Base-by-base conservation (phyloP, 2,329 filamentous ascomycete species). In the Tolypocladium endophyticum region DNA sequence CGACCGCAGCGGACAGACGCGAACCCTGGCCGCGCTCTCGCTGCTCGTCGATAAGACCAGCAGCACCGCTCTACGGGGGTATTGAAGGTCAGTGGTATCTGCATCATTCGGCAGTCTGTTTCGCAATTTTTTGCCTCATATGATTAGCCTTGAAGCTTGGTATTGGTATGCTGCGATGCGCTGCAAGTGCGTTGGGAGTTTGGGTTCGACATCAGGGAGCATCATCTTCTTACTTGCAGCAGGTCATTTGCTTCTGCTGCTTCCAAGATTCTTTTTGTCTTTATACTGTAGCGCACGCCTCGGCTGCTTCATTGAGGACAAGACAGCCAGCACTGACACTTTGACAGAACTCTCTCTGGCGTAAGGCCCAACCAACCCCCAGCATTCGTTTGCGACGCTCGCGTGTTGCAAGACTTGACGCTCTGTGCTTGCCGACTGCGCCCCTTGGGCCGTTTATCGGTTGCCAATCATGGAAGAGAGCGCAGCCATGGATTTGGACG, bases 401-500 rank as follows among this genome's bases (percentile, higher is more conserved):
- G 30, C 9, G 50, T 14, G 50, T n/a, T 35, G 50, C 47, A 12
- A 28, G 47, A 33, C 16, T 12, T n/a, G 28, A 30, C 50, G 18
- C 30, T 36, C 30, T 16, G 14, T 54, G 30, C 30, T 35, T 33
- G 20, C 50, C 20, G n/a, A 35, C 30, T 35, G 30, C 30, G 30
- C 50, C 30, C 50, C 50, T 36, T 54, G 30, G 50, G 50, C 50
- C n/a, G 7, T 23, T 35, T 9, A 45, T 16, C 52, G 11, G 38
- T 36, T 28, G 7, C 18, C 25, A 41, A 58, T 39, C 25, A 63
- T 67, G 63, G 61, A 64, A 36, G 60, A 59, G 38, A 60, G 69
- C 62, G 64, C 68, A 45, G 60, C 66, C 60, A 76, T 77, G 74
- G 77, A 79, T 57, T 69, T 71, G 55, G 76, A 76, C 52, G 77